Evolutionary conservation across 768 basidiomycete species (phyloP).

Genomic region (Pisolithus albus): DNA sequence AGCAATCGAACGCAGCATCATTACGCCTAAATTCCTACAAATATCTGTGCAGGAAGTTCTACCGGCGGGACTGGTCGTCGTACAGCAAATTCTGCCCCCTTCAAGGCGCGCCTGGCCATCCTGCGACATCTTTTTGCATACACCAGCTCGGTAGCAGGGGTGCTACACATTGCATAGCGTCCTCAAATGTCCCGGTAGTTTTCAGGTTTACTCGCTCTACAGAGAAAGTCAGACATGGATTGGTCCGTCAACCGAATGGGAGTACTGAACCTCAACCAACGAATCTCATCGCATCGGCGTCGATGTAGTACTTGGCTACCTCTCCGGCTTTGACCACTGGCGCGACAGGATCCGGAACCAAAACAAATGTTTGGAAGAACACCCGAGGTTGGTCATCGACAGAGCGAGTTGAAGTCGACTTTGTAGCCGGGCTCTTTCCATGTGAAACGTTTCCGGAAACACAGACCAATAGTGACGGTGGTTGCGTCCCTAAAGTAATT

Average conservation of each 20-base stretch:
- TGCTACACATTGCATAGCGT: no score
- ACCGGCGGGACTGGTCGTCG: no score
- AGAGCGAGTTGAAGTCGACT: constrained; percentile 45
- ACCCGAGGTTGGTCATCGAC: constrained; percentile 77
- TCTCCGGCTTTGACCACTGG: constrained; percentile 61
- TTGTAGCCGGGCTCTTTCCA: constrained; percentile 52
- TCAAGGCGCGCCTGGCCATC: no score
- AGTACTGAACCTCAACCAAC: constrained; percentile 48
- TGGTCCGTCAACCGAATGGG: not conserved
- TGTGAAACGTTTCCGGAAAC: constrained; percentile 78
- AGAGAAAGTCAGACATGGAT: not conserved
- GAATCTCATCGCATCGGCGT: constrained; percentile 73
- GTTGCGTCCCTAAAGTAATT: constrained; percentile 53
- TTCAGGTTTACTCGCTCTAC: not conserved
- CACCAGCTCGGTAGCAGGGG: not conserved
- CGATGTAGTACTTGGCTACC: constrained; percentile 76
- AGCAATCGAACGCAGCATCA: no score
- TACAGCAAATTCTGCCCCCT: no score
- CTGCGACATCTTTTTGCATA: no score
- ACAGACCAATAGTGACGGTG: constrained; percentile 70
- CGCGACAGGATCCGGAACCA: constrained; percentile 66
- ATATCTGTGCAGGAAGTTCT: no score
- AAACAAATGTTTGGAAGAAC: constrained; percentile 83
- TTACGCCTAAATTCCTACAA: no score
- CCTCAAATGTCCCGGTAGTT: not conserved